Evolutionary conservation across 306 rosid species (phyloP).

Genomic region (Corylus heterophylla): DNA sequence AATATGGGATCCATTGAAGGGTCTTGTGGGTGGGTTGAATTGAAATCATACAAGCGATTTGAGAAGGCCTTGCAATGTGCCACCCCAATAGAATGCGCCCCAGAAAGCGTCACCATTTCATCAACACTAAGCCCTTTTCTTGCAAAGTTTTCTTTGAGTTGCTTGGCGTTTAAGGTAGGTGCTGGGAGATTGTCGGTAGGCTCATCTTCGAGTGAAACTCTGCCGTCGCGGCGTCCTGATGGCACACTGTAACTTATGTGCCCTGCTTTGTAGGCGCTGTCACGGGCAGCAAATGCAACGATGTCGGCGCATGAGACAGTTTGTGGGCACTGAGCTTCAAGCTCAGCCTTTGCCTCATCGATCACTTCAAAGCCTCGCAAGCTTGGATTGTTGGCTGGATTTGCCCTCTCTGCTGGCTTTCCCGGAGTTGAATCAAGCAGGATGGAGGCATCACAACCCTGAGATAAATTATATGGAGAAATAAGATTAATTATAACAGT

Average conservation of each 20-base stretch:
- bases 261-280: constrained; percentile 13
- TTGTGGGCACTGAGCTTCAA: constrained; percentile 41
- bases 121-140: constrained; percentile 7
- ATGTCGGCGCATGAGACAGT: constrained; percentile 49
- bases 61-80: constrained; percentile 12
- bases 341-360: constrained; percentile 36
- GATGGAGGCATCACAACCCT: constrained; percentile 46
- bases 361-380: constrained; percentile 44
- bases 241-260: constrained; percentile 4
- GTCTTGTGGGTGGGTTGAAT: constrained; percentile 19
- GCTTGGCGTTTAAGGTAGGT: neutral
- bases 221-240: constrained; percentile 19
- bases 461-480: neutral
- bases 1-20: constrained; percentile 21
- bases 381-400: constrained; percentile 37
- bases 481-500: no score
- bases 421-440: constrained; percentile 36
- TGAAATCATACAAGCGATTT: neutral
- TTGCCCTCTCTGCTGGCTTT: constrained; percentile 32
- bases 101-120: constrained; percentile 27
- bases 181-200: neutral
- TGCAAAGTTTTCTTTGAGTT: neutral
- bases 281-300: constrained; percentile 46
- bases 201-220: neutral
- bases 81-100: constrained; percentile 11